These are phyloP conservation scores for Fraxinus quadrangulata DNA, from an alignment of 257 asterid species.

Conservation along the genomic window DNA sequence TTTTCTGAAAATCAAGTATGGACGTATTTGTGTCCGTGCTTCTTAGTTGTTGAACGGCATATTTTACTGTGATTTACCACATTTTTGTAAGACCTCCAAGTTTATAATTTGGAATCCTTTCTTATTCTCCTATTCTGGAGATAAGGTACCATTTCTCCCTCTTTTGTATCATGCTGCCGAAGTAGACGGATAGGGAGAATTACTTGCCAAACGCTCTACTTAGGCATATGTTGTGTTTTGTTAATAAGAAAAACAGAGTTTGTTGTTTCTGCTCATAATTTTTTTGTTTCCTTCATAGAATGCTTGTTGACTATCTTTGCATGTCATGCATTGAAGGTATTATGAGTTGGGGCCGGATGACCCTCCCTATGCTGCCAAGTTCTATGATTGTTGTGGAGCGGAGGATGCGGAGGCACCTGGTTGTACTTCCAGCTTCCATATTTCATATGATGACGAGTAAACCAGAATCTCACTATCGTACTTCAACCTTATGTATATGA, in stretches of 20 bases:
- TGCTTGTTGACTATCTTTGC: constrained; percentile 6
- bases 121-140: background rate
- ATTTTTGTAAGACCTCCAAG: background rate
- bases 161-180: background rate
- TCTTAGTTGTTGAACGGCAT: background rate
- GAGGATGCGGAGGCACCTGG: constrained; percentile 78
- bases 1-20: no score
- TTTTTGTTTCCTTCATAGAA: background rate
- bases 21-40: no score
- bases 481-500: constrained; percentile 7
- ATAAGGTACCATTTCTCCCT: background rate
- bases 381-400: constrained; percentile 92
- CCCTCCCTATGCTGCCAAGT: constrained; percentile 97
- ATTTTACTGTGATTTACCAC: background rate
- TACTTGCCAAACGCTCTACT: background rate
- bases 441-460: constrained; percentile 72
- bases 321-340: constrained; percentile 50
- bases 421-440: constrained; percentile 65
- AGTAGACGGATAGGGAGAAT: background rate
- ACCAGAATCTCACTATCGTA: constrained; percentile 19
- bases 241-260: background rate
- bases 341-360: constrained; percentile 81
- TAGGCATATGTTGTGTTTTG: background rate
- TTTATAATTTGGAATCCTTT: background rate
- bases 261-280: background rate